Evolutionary conservation across 2,329 filamentous ascomycete genomes (phyloP).

Genomic region (Aspergillus caelatus): DNA sequence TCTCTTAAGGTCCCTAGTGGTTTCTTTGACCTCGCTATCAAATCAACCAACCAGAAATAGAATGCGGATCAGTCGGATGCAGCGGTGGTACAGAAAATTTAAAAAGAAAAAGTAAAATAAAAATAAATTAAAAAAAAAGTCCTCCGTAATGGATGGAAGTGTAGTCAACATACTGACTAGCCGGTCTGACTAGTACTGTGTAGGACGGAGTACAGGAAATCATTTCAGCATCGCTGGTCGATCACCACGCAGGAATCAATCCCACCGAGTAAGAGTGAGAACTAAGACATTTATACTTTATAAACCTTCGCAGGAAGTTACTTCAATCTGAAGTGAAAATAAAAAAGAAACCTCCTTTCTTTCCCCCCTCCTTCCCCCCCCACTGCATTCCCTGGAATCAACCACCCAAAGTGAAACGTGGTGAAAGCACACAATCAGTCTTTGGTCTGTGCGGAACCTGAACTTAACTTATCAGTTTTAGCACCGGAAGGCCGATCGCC

Average conservation of each 20-base stretch:
- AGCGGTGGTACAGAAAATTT: conserved; percentile 2
- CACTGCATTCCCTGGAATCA: background rate
- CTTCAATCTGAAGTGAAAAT: too few species aligned
- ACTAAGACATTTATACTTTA: too few species aligned
- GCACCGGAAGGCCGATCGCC: conserved; percentile 26
- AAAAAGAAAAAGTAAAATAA: background rate
- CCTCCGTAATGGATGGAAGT: background rate
- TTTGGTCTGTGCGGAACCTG: conserved; percentile 23
- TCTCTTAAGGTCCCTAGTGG: background rate
- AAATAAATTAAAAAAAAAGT: too few species aligned
- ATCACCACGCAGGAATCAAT: background rate
- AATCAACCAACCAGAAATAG: background rate
- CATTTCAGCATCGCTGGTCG: background rate
- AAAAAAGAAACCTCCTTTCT: too few species aligned
- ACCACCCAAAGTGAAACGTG: conserved; percentile 4
- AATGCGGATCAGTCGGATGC: conserved; percentile 1
- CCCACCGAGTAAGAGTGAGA: too few species aligned
- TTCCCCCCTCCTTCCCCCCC: too few species aligned
- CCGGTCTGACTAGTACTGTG: conserved; percentile 1
- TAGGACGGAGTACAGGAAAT: background rate
- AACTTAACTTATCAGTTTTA: conserved; percentile 8
- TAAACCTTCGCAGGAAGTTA: too few species aligned
- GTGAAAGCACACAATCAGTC: background rate
- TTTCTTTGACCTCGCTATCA: background rate
- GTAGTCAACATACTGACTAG: background rate